A percentile compares a stretch with the other conserved stretches of the same genome.
Conservation (phyloP, 768 basidiomycete species). For the Leccinellum albellum region DNA sequence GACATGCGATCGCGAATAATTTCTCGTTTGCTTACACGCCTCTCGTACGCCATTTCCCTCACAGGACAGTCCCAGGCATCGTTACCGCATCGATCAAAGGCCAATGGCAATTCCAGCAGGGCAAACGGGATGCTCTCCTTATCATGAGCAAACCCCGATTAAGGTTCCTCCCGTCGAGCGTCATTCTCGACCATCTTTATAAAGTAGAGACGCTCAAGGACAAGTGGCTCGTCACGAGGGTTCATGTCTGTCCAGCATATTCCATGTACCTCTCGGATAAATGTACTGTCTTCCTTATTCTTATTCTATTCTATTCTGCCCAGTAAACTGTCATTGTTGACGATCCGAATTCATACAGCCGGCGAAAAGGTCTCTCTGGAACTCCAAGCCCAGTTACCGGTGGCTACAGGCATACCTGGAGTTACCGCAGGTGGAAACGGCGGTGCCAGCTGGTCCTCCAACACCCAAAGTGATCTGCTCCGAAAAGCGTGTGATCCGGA, state of each 20-base stretch:
- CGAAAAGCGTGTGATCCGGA: constrained; percentile 21
- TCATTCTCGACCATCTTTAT: constrained; percentile 25
- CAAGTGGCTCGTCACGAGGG: constrained; percentile 33
- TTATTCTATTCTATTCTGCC: not conserved
- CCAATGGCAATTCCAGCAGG: constrained; percentile 32
- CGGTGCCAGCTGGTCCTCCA: constrained; percentile 20
- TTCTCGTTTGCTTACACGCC: not conserved
- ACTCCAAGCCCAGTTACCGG: constrained; percentile 12
- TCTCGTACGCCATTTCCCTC: not conserved
- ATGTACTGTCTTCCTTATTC: not conserved
- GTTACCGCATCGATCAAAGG: constrained; percentile 32
- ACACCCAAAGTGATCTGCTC: constrained; percentile 16
- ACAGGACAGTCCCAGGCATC: constrained; percentile 23
- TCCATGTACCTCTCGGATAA: constrained; percentile 33
- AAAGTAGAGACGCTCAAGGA: constrained; percentile 21
- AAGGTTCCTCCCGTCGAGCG: constrained; percentile 16
- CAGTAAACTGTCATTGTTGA: not conserved
- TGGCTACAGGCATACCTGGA: constrained; percentile 3
- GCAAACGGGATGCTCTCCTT: constrained; percentile 33
- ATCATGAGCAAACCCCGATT: constrained; percentile 31
- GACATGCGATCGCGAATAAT: not conserved
- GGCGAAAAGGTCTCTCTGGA: constrained; percentile 26
- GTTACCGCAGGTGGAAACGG: constrained; percentile 10
- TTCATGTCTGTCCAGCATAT: constrained; percentile 31
- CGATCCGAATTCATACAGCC: constrained; percentile 4